A percentile compares a stretch with the other conserved stretches of the same genome.
phyloP scores from a whole-genome alignment of 257 asterid genomes.

The Nicotiana benthamiana region DNA sequence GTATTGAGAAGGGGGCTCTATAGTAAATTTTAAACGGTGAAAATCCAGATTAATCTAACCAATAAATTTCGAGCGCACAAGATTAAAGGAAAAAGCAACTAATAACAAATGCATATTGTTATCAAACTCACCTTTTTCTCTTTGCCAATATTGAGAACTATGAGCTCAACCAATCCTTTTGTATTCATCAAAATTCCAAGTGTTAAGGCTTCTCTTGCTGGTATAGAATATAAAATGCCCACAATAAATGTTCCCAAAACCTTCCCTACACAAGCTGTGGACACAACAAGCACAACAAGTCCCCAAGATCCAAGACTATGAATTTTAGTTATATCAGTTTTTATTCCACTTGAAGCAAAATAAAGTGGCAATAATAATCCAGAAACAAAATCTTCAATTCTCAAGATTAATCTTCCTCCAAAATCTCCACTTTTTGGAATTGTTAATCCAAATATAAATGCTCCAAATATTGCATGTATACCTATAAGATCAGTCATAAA shows the following conservation, averaged over 20 bases:
- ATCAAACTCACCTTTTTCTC: conserved; percentile 6
- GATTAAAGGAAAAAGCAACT: too few species aligned
- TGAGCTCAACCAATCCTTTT: conserved; percentile 22
- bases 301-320: conserved; percentile 46
- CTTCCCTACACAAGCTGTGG: conserved; percentile 49
- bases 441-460: conserved; percentile 48
- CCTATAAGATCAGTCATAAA: conserved; percentile 60
- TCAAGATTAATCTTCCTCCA: conserved; percentile 23
- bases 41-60: too few species aligned
- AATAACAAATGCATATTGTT: too few species aligned
- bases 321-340: conserved; percentile 39
- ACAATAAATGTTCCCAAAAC: conserved; percentile 44
- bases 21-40: too few species aligned
- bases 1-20: too few species aligned
- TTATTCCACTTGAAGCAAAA: conserved; percentile 58
- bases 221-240: conserved; percentile 41
- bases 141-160: too few species aligned
- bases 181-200: conserved; percentile 65
- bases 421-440: conserved; percentile 49
- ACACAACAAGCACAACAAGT: conserved; percentile 37
- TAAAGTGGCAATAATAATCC: conserved; percentile 50
- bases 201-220: conserved; percentile 43
- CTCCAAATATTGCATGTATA: conserved; percentile 56
- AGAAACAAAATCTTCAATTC: conserved; percentile 55
- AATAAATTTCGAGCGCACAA: too few species aligned